Evolutionary conservation across 306 rosid genomes (phyloP).

Genomic region (Casuarina cunninghamiana): DNA sequence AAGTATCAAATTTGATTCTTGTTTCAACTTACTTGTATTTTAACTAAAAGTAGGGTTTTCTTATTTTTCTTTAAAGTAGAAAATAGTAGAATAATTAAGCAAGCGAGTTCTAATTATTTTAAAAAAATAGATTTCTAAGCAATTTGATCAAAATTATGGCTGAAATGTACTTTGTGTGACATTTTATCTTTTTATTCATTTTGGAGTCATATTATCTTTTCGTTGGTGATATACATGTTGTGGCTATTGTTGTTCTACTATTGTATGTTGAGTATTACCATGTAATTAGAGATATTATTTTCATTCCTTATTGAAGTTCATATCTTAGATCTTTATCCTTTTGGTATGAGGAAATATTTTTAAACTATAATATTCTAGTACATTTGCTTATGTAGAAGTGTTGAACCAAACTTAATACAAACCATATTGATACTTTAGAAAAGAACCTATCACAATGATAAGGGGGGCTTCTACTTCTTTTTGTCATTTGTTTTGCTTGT

Average conservation of each 20-base stretch:
- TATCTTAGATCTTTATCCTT: neutral
- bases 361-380: neutral
- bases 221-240: constrained; percentile 50
- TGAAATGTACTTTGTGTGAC: constrained; percentile 24
- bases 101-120: constrained; percentile 8
- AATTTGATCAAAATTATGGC: neutral
- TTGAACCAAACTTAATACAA: no score
- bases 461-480: no score
- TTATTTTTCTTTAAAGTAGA: neutral
- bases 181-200: constrained; percentile 81
- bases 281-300: constrained; percentile 44
- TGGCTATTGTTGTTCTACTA: constrained; percentile 80
- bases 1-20: constrained; percentile 8
- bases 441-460: no score
- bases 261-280: constrained; percentile 89
- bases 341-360: neutral
- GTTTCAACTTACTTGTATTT: neutral
- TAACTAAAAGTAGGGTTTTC: neutral
- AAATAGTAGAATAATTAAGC: constrained; percentile 9
- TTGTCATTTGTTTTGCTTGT: no score
- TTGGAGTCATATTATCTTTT: constrained; percentile 85
- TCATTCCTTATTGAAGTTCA: constrained; percentile 21
- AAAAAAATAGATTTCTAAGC: constrained; percentile 13
- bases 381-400: neutral
- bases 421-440: no score